phyloP scores from a whole-genome alignment of 2,329 filamentous ascomycete species.

The Verticillium isaacii region DNA sequence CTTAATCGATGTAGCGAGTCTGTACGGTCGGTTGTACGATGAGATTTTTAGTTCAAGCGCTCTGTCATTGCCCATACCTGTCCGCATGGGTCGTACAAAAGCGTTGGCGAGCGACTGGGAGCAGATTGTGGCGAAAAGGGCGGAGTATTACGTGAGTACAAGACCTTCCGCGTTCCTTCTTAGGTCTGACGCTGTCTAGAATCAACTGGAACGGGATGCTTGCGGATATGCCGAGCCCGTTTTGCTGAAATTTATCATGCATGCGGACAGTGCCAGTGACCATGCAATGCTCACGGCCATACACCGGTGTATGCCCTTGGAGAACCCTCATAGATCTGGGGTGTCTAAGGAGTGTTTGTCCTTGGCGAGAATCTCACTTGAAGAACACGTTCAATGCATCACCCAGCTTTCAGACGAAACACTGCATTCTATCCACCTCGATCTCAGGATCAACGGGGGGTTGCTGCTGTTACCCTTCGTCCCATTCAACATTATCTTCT shows the following conservation, averaged over 20 bases:
- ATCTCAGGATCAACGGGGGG: conserved; percentile 6
- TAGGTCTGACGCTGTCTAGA: no score
- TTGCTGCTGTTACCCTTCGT: conserved; percentile 16
- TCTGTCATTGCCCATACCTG: conserved; percentile 10
- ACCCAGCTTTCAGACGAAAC: neutral
- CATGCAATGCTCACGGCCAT: no score
- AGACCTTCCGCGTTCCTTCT: no score
- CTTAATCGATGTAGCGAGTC: neutral
- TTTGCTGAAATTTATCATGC: no score
- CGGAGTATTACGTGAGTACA: neutral
- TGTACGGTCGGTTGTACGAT: conserved; percentile 20
- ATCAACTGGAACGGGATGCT: no score
- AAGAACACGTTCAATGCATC: no score
- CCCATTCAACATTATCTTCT: conserved; percentile 20
- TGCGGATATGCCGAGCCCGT: no score
- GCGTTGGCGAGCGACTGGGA: neutral
- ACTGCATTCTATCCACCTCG: neutral
- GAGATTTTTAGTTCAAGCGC: conserved; percentile 20
- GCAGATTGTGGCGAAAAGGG: neutral
- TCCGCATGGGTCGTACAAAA: neutral
- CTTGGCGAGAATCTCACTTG: no score
- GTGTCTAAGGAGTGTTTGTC: no score
- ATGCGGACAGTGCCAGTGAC: no score
- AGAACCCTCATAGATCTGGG: no score
- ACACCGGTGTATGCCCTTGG: no score